These are phyloP conservation scores for Sungouiozyma intestinalis DNA, from an alignment of 805 yeast species.

Conservation along the genomic window DNA sequence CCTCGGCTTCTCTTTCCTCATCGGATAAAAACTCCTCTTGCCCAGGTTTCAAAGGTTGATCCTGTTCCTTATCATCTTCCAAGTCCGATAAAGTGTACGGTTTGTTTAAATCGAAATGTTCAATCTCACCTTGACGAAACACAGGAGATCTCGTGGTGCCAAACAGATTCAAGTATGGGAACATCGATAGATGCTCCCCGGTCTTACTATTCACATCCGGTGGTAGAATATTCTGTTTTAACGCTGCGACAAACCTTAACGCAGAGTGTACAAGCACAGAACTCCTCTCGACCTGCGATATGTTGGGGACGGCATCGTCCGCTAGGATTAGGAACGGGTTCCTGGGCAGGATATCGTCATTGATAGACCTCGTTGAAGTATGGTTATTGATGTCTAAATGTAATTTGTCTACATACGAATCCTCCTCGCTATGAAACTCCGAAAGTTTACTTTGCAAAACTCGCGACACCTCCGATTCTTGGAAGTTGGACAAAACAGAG, in stretches of 20 bases:
- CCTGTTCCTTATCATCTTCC: slow-evolving; percentile 18
- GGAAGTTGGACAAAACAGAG: slow-evolving; percentile 36
- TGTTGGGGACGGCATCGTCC: slow-evolving; percentile 58
- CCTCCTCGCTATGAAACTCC: slow-evolving; percentile 34
- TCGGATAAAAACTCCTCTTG: not conserved
- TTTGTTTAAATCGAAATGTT: slow-evolving; percentile 29
- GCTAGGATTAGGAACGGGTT: slow-evolving; percentile 68
- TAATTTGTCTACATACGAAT: slow-evolving; percentile 44
- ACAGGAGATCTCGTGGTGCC: slow-evolving; percentile 56
- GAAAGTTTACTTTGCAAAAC: slow-evolving; percentile 45
- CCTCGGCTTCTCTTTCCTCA: not conserved
- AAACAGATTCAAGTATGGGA: slow-evolving; percentile 53
- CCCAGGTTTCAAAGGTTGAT: not conserved
- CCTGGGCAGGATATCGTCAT: slow-evolving; percentile 62
- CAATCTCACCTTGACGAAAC: slow-evolving; percentile 21
- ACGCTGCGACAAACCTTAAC: slow-evolving; percentile 51
- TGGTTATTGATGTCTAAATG: slow-evolving; percentile 34
- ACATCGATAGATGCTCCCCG: slow-evolving; percentile 51
- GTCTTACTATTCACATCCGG: slow-evolving; percentile 48
- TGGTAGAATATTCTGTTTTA: slow-evolving; percentile 42
- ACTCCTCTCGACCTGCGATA: slow-evolving; percentile 58
- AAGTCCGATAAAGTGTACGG: slow-evolving; percentile 39
- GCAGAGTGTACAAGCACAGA: slow-evolving; percentile 57
- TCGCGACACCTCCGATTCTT: slow-evolving; percentile 32
- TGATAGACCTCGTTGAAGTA: slow-evolving; percentile 45